Evolutionary conservation across 768 basidiomycete species (phyloP).

Genomic region (Solioccasus polychromus): DNA sequence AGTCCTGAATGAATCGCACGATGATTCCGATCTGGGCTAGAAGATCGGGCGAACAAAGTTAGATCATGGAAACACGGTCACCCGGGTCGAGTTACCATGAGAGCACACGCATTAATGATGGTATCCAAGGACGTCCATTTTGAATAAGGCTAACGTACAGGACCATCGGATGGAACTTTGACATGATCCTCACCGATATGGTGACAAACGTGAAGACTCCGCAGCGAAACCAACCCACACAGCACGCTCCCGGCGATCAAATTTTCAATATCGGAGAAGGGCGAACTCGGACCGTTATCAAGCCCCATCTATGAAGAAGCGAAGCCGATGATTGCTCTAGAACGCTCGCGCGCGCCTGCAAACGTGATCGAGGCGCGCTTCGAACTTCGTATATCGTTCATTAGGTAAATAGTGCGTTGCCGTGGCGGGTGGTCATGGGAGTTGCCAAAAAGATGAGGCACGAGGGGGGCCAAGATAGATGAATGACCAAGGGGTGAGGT

Average conservation of each 20-base stretch:
- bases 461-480: not conserved
- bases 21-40: no score
- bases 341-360: not conserved
- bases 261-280: no score
- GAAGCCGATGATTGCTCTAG: not conserved
- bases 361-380: conserved; percentile 3
- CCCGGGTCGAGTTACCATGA: conserved; percentile 11
- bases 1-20: no score
- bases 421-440: conserved; percentile 9
- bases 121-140: conserved; percentile 10
- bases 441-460: no score
- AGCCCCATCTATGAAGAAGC: conserved; percentile 12
- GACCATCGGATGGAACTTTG: not conserved
- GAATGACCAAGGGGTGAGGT: no score
- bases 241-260: no score
- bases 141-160: no score
- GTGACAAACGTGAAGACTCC: no score
- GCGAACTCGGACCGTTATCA: conserved; percentile 4
- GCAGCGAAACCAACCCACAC: no score
- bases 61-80: conserved; percentile 5
- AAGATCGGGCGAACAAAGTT: conserved; percentile 9
- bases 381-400: not conserved
- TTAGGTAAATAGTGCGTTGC: conserved; percentile 10
- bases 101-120: conserved; percentile 10
- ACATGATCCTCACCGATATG: no score